Percentiles rank a stretch among this genome's conserved stretches.
Evolutionary conservation across 2,329 filamentous ascomycete species (phyloP).

Genomic region (Curvularia spicifera): DNA sequence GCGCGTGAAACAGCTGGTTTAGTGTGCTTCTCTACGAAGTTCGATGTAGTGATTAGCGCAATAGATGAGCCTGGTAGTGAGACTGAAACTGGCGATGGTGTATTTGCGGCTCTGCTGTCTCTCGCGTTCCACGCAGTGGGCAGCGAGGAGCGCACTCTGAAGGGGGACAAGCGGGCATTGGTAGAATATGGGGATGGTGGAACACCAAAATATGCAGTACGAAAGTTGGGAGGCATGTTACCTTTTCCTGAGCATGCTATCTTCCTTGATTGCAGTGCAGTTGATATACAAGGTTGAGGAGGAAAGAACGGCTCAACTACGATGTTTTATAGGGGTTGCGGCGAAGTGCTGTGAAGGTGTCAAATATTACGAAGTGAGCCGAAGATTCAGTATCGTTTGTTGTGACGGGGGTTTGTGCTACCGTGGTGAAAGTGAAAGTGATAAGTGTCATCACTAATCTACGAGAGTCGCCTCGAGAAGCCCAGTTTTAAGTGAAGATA

Average conservation of each 20-base stretch:
- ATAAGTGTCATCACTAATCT: neutral
- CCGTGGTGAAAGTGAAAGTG: neutral
- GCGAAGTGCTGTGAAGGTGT: neutral
- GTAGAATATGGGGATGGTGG: too few relatives aligned
- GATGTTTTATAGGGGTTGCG: neutral
- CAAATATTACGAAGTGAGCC: neutral
- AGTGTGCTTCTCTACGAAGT: conserved; percentile 12
- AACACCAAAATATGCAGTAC: neutral
- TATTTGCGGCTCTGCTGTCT: neutral
- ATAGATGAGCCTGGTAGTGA: neutral
- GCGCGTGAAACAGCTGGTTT: neutral
- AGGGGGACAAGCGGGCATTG: too few relatives aligned
- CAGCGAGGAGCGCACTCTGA: too few relatives aligned
- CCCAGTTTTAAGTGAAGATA: neutral
- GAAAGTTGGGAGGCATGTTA: neutral
- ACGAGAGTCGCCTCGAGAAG: neutral
- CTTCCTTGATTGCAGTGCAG: neutral
- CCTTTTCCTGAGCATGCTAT: neutral
- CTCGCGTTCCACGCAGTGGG: neutral
- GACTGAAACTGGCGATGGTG: neutral
- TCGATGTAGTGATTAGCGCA: neutral
- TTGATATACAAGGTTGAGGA: neutral
- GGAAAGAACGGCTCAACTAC: neutral
- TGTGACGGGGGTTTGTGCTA: neutral
- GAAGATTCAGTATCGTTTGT: neutral